Conservation (phyloP, 306 rosid genomes). For the Quercus berberidifolia region DNA sequence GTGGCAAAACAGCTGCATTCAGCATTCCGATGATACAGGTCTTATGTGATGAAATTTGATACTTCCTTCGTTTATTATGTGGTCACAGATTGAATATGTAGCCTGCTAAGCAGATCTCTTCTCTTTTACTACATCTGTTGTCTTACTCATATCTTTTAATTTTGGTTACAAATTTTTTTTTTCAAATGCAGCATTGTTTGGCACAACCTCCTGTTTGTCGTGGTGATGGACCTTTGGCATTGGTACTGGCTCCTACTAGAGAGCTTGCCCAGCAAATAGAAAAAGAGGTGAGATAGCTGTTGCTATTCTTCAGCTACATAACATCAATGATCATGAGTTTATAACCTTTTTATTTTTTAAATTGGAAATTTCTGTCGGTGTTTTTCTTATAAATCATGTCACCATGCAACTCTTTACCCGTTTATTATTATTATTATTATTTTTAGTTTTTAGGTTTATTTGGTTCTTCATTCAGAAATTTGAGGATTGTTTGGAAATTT, state of each 20-base stretch:
- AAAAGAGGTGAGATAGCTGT: constrained; percentile 57
- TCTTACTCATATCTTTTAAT: background rate
- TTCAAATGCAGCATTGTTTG: constrained; percentile 62
- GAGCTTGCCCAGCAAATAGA: constrained; percentile 95
- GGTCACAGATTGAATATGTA: background rate
- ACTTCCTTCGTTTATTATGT: constrained; percentile 5
- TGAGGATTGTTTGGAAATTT: background rate
- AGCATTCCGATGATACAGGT: constrained; percentile 91
- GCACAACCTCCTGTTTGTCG: constrained; percentile 67
- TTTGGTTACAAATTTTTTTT: too few species aligned
- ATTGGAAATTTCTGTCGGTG: background rate
- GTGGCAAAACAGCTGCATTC: constrained; percentile 91
- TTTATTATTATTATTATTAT: background rate
- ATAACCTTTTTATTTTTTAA: background rate
- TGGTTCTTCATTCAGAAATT: background rate
- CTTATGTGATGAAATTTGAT: constrained; percentile 10
- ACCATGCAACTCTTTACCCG: background rate
- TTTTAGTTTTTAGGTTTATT: background rate
- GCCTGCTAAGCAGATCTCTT: background rate
- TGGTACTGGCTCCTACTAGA: constrained; percentile 88
- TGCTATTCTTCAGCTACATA: constrained; percentile 1
- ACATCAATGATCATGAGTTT: background rate
- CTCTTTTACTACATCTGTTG: constrained; percentile 1
- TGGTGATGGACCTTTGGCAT: constrained; percentile 77
- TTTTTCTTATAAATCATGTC: background rate